Conservation (phyloP, 805 yeast species). For the Lipomyces kockii region DNA sequence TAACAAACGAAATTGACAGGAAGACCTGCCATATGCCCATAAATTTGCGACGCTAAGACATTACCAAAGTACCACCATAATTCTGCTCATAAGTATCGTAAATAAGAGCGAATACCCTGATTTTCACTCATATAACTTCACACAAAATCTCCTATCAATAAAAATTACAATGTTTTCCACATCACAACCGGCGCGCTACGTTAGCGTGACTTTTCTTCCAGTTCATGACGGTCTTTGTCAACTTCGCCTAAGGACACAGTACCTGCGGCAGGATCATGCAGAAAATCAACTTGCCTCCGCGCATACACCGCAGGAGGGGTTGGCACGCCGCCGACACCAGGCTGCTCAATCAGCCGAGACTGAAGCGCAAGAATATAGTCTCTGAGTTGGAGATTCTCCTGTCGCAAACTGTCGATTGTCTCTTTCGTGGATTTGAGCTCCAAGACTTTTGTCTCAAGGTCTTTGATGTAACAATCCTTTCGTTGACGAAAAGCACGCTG, state of each 20-base stretch:
- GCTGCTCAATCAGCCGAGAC: conserved; percentile 63
- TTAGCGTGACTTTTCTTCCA: conserved; percentile 6
- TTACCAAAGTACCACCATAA: background rate
- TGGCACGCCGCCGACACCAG: conserved; percentile 47
- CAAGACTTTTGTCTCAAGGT: conserved; percentile 71
- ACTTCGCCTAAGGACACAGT: conserved; percentile 15
- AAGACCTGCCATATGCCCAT: background rate
- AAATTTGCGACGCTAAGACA: background rate
- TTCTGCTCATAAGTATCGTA: background rate
- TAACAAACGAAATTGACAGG: background rate
- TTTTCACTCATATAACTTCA: background rate
- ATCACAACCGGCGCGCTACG: background rate
- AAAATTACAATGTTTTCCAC: background rate
- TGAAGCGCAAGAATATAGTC: conserved; percentile 75
- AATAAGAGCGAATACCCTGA: background rate
- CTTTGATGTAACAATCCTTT: conserved; percentile 78
- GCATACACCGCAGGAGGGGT: conserved; percentile 49
- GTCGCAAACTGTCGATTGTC: conserved; percentile 66
- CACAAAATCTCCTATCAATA: background rate
- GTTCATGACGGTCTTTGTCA: conserved; percentile 13
- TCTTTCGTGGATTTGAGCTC: conserved; percentile 66
- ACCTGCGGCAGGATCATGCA: conserved; percentile 17
- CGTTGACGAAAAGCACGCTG: conserved; percentile 90
- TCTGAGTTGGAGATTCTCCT: conserved; percentile 72
- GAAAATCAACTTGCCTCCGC: conserved; percentile 29